These are phyloP conservation scores for Karstenula rhodostoma DNA, from an alignment of 2,329 filamentous ascomycete genomes.

Conservation along the genomic window DNA sequence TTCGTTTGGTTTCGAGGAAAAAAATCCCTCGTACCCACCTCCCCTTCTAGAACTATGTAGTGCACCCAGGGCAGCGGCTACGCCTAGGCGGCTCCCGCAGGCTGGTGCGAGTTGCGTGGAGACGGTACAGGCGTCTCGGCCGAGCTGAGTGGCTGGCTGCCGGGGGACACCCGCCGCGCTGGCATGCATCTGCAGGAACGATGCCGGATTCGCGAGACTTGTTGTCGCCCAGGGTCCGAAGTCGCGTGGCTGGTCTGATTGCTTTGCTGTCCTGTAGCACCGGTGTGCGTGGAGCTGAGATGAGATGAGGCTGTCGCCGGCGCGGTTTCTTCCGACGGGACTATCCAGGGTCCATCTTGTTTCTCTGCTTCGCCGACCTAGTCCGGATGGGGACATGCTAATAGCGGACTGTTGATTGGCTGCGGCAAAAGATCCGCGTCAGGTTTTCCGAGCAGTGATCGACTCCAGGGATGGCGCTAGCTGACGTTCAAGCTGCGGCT, in stretches of 20 bases:
- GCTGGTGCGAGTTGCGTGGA: slow-evolving; percentile 3
- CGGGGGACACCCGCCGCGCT: not conserved
- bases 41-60: not conserved
- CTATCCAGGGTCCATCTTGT: not conserved
- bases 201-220: not conserved
- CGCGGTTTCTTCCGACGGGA: not conserved
- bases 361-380: not conserved
- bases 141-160: not conserved
- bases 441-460: slow-evolving; percentile 1
- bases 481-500: slow-evolving; percentile 12
- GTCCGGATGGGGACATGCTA: not conserved
- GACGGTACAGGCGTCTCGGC: not conserved
- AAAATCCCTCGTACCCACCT: not conserved
- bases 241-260: not conserved
- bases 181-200: not conserved
- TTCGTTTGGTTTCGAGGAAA: not conserved
- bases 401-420: not conserved
- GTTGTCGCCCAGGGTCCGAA: not conserved
- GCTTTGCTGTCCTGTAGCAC: not conserved
- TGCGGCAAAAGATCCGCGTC: not conserved
- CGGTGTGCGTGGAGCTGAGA: not conserved
- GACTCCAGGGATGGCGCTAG: slow-evolving; percentile 6
- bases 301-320: not conserved
- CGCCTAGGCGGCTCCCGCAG: not conserved
- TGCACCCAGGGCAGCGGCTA: not conserved